Evolutionary conservation across 192 early-diverging fungal species (phyloP).

Genomic region (Glomus cerebriforme): DNA sequence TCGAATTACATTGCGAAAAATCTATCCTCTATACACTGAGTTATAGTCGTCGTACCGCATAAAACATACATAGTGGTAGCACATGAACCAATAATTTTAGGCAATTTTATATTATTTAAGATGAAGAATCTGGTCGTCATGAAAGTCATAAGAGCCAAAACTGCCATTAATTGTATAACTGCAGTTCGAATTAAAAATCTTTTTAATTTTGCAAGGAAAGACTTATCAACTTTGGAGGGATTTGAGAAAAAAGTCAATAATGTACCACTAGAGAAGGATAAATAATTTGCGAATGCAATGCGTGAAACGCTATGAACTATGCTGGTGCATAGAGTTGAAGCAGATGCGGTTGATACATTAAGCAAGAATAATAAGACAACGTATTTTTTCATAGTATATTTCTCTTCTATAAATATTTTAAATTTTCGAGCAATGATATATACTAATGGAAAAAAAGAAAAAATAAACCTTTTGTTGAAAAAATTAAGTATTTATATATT

Average conservation of each 20-base stretch:
- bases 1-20: background rate
- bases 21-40: conserved; percentile 3
- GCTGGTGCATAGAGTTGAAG: conserved; percentile 1
- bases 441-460: too few species aligned
- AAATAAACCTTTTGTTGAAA: too few species aligned
- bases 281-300: background rate
- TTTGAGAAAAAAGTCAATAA: conserved; percentile 2
- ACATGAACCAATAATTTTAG: background rate
- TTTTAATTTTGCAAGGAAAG: background rate
- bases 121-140: conserved; percentile 7
- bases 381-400: too few species aligned
- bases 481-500: too few species aligned
- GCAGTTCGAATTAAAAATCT: conserved; percentile 3
- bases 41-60: background rate
- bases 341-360: background rate
- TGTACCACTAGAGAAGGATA: conserved; percentile 5
- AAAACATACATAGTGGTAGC: background rate
- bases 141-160: conserved; percentile 2
- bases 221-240: background rate
- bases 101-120: background rate
- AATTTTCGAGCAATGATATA: too few species aligned
- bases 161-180: background rate
- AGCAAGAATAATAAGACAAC: too few species aligned
- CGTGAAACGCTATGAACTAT: background rate
- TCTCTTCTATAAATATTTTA: too few species aligned